Evolutionary conservation across 1,284 basidiomycete species (phyloP), one percentile per base, ranked within the genome.

Genomic region (Irpex lacteus): DNA sequence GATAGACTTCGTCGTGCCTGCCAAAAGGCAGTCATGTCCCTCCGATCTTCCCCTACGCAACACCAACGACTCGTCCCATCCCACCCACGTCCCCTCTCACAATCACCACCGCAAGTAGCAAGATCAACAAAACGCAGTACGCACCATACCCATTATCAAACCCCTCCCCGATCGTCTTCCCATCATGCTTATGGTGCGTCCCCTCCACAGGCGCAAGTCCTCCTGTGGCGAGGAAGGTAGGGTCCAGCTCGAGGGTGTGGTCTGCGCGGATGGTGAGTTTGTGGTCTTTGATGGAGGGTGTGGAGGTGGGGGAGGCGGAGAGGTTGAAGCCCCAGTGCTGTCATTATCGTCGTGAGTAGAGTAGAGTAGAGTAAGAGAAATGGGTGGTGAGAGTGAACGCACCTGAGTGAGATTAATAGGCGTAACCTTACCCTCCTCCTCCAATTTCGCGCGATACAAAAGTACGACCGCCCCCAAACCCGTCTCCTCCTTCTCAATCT

Each of bases 311-410:
- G 21, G 21, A 90, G 1, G 87, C 89, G 55, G 90, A 86, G 9
- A 92, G 82, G 70, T 92, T 91, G 80, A 91, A 92, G 37, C 90
- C 90, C 89, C 89, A 91, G 71, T 91, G 90, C 87, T n/a, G n/a
- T n/a, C n/a, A n/a, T n/a, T n/a, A n/a, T n/a, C n/a, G n/a, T n/a
- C n/a, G n/a, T n/a, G n/a, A n/a, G n/a, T n/a, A n/a, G n/a, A n/a
- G n/a, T n/a, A n/a, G n/a, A n/a, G n/a, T n/a, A n/a, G n/a, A n/a
- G n/a, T n/a, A n/a, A n/a, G n/a, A n/a, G n/a, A n/a, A n/a, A n/a
- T n/a, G n/a, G n/a, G n/a, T n/a, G n/a, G n/a, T n/a, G n/a, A n/a
- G n/a, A n/a, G n/a, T 5, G 63, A 53, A 4, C 49, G 11, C 67
- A 89, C 89, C 81, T 91, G 89, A 4, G 90, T 91, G 11, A 91